phyloP scores from a whole-genome alignment of 2,329 filamentous ascomycete species.

The Parastagonospora nodorum region DNA sequence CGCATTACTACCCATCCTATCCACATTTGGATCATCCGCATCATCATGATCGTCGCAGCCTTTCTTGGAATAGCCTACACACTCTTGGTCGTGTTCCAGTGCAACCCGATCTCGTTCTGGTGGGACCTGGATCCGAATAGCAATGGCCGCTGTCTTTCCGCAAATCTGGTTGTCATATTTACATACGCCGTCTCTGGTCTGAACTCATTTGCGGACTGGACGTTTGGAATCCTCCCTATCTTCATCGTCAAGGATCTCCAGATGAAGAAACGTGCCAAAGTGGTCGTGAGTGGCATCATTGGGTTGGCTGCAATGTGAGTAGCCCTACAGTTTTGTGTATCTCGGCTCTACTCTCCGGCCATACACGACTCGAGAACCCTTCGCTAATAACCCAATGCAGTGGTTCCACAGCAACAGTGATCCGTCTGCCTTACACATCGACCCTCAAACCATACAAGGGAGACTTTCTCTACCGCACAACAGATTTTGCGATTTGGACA shows the following conservation, averaged over 20 bases:
- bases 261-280: conserved; percentile 59
- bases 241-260: conserved; percentile 61
- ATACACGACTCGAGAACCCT: too few relatives aligned
- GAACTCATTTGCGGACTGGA: conserved; percentile 37
- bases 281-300: conserved; percentile 58
- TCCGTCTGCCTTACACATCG: conserved; percentile 34
- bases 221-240: conserved; percentile 42
- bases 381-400: conserved; percentile 23
- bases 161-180: conserved; percentile 56
- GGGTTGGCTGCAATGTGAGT: conserved; percentile 50
- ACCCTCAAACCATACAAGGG: conserved; percentile 30
- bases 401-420: conserved; percentile 47
- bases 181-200: conserved; percentile 48
- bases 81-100: conserved; percentile 58
- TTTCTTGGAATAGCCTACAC: conserved; percentile 55
- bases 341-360: neutral
- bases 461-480: conserved; percentile 39
- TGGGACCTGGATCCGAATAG: conserved; percentile 49
- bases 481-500: conserved; percentile 40
- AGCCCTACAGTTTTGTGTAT: neutral
- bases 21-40: conserved; percentile 54
- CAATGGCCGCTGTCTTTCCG: conserved; percentile 48
- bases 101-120: conserved; percentile 56
- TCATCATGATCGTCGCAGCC: conserved; percentile 51
- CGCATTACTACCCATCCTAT: conserved; percentile 53